Base-by-base conservation (phyloP, 768 basidiomycete species). In the Termitomyces sp. region DNA sequence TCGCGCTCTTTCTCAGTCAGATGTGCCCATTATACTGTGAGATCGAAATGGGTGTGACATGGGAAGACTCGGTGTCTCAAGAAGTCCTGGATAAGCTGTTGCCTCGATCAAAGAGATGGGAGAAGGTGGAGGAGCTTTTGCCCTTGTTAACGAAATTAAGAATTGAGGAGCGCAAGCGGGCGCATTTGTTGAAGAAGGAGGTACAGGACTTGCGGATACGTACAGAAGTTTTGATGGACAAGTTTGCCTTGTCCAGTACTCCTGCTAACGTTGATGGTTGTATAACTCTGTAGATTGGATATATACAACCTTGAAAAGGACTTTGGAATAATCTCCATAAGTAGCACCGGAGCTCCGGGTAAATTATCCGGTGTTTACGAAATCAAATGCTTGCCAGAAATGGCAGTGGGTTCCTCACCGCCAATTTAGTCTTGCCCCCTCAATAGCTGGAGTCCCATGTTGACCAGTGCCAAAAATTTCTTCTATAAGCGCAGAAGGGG, bases 1-100 rank as follows among this genome's bases (percentile, higher is more conserved):
- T 80, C 31, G 77, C 84, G 17, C 71, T 81, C 11, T 85, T 81
- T 61, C 72, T 87, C 54, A 80, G 80, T 61, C 76, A 75, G 19
- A 62, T 87, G 4, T 76, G 78, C 37, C 81, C 83, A 0, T 61
- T 73, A 2, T 64, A 65, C 3, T 82, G 78, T 62, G 48, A 35
- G 8, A 49, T 85, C 9, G 74, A 76, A 37, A 69, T 67, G 29
- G 84, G 83, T 0, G 70, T 82, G 45, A 82, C 77, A 10, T 85
- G 83, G 84, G 72, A 73, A 1, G 64, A 69, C 1, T 55, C 56
- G 16, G 8, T 53, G 6, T 31, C 14, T 12, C 45, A 45, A 29
- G 59, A 54, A 21, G 23, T 63, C 0, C 52, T 58, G 14, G 51
- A 63, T 12, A 62, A 56, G 4, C 57, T 71, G 4, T 50, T 58